phyloP scores from a whole-genome alignment of 306 rosid species.

The Trifolium subterraneum region DNA sequence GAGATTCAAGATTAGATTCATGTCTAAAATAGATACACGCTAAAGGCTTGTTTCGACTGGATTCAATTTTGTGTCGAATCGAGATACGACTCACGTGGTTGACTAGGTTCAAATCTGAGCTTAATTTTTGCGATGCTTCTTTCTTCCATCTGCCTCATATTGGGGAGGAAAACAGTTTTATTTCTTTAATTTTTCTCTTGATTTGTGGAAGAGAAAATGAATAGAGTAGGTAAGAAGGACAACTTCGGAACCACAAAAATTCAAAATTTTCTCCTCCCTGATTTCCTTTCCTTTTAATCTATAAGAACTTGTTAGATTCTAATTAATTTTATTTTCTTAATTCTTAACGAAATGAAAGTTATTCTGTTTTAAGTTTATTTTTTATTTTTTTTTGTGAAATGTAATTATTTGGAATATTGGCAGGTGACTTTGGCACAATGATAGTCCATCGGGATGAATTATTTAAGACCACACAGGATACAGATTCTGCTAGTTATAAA shows the following conservation, averaged over 20 bases:
- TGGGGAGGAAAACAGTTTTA: too few relatives aligned
- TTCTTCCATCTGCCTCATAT: too few relatives aligned
- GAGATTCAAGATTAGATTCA: neutral
- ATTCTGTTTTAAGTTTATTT: too few relatives aligned
- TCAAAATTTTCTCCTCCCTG: neutral
- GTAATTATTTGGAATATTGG: slow-evolving; percentile 41
- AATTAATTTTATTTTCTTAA: slow-evolving; percentile 21
- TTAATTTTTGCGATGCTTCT: too few relatives aligned
- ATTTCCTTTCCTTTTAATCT: neutral
- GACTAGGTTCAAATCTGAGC: too few relatives aligned
- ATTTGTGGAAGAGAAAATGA: slow-evolving; percentile 5
- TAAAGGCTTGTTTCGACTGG: too few relatives aligned
- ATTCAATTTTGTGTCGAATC: too few relatives aligned
- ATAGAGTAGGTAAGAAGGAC: slow-evolving; percentile 9
- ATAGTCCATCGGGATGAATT: slow-evolving; percentile 72
- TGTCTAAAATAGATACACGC: neutral
- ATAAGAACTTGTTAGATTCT: slow-evolving; percentile 19
- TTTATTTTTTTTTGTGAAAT: slow-evolving; percentile 8
- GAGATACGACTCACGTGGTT: too few relatives aligned
- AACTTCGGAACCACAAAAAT: slow-evolving; percentile 13
- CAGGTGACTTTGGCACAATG: slow-evolving; percentile 83
- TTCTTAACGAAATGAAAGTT: slow-evolving; percentile 2
- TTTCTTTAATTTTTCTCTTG: too few relatives aligned
- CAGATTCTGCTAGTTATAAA: slow-evolving; percentile 50
- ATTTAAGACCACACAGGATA: slow-evolving; percentile 47